phyloP scores from a whole-genome alignment of 352 stramenopile genomes.

The Phytophthora kernoviae region DNA sequence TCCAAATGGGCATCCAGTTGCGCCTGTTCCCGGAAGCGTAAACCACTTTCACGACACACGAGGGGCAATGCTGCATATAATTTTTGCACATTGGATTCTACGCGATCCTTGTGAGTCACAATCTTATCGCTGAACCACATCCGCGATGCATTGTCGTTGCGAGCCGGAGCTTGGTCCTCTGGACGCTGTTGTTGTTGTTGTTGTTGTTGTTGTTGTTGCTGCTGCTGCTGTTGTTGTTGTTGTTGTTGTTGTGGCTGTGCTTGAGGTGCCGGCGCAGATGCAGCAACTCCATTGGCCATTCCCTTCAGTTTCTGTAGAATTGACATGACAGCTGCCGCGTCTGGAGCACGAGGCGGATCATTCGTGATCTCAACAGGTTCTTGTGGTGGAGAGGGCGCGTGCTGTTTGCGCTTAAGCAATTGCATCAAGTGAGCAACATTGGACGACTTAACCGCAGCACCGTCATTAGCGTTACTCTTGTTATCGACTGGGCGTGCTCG shows the following conservation, averaged over 20 bases:
- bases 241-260: slow-evolving; percentile 14
- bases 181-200: slow-evolving; percentile 22
- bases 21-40: slow-evolving; percentile 80
- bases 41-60: slow-evolving; percentile 78
- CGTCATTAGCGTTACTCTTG: slow-evolving; percentile 21
- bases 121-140: slow-evolving; percentile 90
- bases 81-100: slow-evolving; percentile 87
- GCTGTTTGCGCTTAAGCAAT: slow-evolving; percentile 77
- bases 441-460: slow-evolving; percentile 49
- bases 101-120: slow-evolving; percentile 80
- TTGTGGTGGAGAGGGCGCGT: slow-evolving; percentile 24
- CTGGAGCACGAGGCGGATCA: slow-evolving; percentile 52
- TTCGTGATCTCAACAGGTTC: slow-evolving; percentile 59
- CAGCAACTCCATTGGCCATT: slow-evolving; percentile 30
- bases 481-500: slow-evolving; percentile 15
- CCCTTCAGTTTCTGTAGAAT: slow-evolving; percentile 86
- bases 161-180: slow-evolving; percentile 15
- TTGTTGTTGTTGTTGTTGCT: slow-evolving; percentile 15
- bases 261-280: slow-evolving; percentile 15
- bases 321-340: slow-evolving; percentile 82
- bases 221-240: slow-evolving; percentile 22
- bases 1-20: slow-evolving; percentile 84
- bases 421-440: slow-evolving; percentile 87
- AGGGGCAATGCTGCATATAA: slow-evolving; percentile 84
- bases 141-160: slow-evolving; percentile 56